These are phyloP conservation scores for Termitomyces sp. DNA, from an alignment of 768 basidiomycete species.

Conservation along the genomic window DNA sequence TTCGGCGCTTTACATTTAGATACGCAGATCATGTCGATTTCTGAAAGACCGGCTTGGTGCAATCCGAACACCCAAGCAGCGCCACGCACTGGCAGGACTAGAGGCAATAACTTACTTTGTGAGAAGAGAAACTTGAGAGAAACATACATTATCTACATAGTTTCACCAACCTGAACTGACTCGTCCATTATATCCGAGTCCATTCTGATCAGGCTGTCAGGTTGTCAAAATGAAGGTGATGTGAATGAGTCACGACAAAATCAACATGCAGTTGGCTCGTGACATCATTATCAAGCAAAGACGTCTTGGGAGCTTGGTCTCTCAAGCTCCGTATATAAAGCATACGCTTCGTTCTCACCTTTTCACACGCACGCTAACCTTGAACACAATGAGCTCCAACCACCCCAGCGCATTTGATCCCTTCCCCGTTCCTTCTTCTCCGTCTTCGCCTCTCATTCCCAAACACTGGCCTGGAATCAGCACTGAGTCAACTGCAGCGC, in stretches of 20 bases:
- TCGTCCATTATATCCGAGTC: too few species aligned
- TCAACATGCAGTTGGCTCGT: neutral
- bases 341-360: neutral
- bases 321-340: conserved; percentile 3
- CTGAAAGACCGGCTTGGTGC: too few species aligned
- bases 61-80: too few species aligned
- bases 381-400: neutral
- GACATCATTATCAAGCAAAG: conserved; percentile 4
- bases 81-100: too few species aligned
- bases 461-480: conserved; percentile 33
- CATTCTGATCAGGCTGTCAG: too few species aligned
- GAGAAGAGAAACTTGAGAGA: too few species aligned
- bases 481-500: conserved; percentile 30
- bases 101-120: too few species aligned
- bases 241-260: neutral
- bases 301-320: neutral
- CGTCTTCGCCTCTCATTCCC: conserved; percentile 26
- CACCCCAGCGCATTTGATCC: conserved; percentile 15
- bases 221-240: too few species aligned
- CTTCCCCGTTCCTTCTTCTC: conserved; percentile 32
- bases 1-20: too few species aligned
- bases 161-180: too few species aligned
- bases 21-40: too few species aligned
- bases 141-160: too few species aligned
- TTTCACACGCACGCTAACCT: neutral